A percentile compares a stretch with the other conserved stretches of the same genome.
These are phyloP conservation scores for Biscutella laevigata DNA, from an alignment of 441 rosid genomes.

Conservation along the genomic window DNA sequence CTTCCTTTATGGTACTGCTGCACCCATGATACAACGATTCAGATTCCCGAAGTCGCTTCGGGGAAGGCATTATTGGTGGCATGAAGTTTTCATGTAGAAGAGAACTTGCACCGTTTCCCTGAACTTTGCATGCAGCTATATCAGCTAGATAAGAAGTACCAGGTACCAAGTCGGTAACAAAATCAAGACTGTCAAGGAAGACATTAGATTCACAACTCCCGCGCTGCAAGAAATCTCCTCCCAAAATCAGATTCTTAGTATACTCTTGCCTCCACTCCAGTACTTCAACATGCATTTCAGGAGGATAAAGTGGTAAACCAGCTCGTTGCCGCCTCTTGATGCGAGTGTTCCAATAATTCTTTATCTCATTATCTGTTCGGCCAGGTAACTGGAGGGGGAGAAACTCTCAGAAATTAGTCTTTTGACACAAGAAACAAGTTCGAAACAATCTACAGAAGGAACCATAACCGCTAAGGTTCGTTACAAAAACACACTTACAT, in stretches of 20 bases:
- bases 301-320: constrained; percentile 93
- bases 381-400: constrained; percentile 62
- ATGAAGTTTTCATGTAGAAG: constrained; percentile 46
- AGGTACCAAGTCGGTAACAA: constrained; percentile 35
- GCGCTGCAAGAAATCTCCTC: constrained; percentile 41
- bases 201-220: constrained; percentile 54
- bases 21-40: constrained; percentile 35
- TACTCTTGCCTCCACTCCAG: constrained; percentile 48
- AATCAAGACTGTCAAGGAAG: constrained; percentile 55
- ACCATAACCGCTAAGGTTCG: too few relatives aligned
- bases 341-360: constrained; percentile 96
- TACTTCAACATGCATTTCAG: constrained; percentile 53
- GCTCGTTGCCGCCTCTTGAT: constrained; percentile 88
- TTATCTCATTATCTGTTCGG: constrained; percentile 96
- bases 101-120: constrained; percentile 43
- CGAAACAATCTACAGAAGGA: not conserved
- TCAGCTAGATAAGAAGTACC: constrained; percentile 49
- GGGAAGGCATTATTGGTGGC: constrained; percentile 35
- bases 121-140: constrained; percentile 40
- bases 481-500: constrained; percentile 53
- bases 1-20: constrained; percentile 38
- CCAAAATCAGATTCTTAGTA: constrained; percentile 26
- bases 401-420: not conserved
- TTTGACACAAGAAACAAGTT: not conserved
- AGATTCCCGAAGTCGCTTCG: constrained; percentile 64